phyloP scores from a whole-genome alignment of 2,329 filamentous ascomycete genomes.

The Fusarium sp. region DNA sequence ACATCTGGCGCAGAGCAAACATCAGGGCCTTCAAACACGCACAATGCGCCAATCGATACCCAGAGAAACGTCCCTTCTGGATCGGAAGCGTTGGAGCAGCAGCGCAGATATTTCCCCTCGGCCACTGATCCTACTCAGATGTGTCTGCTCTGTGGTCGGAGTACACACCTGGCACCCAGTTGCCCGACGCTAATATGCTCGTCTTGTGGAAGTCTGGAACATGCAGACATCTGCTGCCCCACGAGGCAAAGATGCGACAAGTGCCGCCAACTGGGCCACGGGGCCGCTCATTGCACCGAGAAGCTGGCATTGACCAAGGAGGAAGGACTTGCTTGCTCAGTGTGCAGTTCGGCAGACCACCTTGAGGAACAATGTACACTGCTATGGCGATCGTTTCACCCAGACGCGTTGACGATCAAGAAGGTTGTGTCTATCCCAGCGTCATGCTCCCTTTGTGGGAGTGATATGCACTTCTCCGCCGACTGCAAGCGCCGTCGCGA shows the following conservation, averaged over 20 bases:
- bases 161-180: conserved; percentile 57
- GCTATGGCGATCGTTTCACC: conserved; percentile 70
- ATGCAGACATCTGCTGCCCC: conserved; percentile 65
- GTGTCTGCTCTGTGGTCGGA: conserved; percentile 65
- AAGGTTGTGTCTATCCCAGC: conserved; percentile 63
- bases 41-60: conserved; percentile 23
- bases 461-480: conserved; percentile 65
- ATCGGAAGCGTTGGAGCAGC: conserved; percentile 53
- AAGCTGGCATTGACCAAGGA: conserved; percentile 64
- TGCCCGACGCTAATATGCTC: conserved; percentile 63
- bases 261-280: conserved; percentile 74
- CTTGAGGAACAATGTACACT: conserved; percentile 69
- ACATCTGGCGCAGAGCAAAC: not conserved
- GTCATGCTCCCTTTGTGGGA: conserved; percentile 69
- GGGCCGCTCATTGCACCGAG: conserved; percentile 62
- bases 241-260: conserved; percentile 64
- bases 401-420: conserved; percentile 53
- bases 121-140: conserved; percentile 55
- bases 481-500: conserved; percentile 59
- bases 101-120: conserved; percentile 65
- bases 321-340: conserved; percentile 69
- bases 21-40: conserved; percentile 1
- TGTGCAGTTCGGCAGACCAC: conserved; percentile 69
- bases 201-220: conserved; percentile 59
- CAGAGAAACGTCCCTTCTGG: conserved; percentile 43